Evolutionary conservation across 2,329 filamentous ascomycete species (phyloP).

Genomic region (Clonostachys chloroleuca): DNA sequence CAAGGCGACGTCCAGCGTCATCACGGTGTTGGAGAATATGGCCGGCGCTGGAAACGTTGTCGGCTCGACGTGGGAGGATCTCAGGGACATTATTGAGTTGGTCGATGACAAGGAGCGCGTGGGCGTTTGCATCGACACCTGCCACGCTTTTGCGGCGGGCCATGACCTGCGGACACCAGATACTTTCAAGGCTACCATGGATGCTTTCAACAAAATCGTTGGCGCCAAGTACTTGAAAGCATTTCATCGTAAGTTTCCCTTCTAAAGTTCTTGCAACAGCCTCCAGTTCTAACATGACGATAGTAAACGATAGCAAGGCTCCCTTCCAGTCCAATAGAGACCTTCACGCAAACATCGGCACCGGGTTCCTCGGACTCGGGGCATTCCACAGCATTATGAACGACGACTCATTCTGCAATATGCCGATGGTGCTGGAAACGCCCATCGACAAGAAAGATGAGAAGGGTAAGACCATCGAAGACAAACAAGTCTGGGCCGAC

Average conservation of each 20-base stretch:
- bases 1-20: constrained; percentile 66
- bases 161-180: constrained; percentile 80
- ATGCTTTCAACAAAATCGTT: constrained; percentile 72
- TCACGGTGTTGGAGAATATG: constrained; percentile 94
- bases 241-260: constrained; percentile 52
- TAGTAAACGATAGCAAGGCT: constrained; percentile 91
- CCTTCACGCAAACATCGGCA: constrained; percentile 93
- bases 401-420: constrained; percentile 64
- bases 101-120: constrained; percentile 80
- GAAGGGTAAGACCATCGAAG: constrained; percentile 66
- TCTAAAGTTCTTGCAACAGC: neutral
- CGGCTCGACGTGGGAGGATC: constrained; percentile 79
- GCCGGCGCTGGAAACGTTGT: constrained; percentile 85
- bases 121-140: constrained; percentile 94
- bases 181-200: constrained; percentile 69
- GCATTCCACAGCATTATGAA: constrained; percentile 94
- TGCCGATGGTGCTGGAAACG: constrained; percentile 96
- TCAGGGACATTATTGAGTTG: constrained; percentile 76
- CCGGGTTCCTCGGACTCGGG: constrained; percentile 84
- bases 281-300: neutral
- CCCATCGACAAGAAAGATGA: constrained; percentile 71
- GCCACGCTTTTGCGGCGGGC: constrained; percentile 90
- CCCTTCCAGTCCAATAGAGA: constrained; percentile 79
- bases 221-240: constrained; percentile 78
- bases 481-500: constrained; percentile 80